A percentile compares a stretch with the other conserved stretches of the same genome.
These are phyloP conservation scores for Teratosphaeria pseudoeucalypti DNA, from an alignment of 2,329 filamentous ascomycete genomes.

Conservation along the genomic window DNA sequence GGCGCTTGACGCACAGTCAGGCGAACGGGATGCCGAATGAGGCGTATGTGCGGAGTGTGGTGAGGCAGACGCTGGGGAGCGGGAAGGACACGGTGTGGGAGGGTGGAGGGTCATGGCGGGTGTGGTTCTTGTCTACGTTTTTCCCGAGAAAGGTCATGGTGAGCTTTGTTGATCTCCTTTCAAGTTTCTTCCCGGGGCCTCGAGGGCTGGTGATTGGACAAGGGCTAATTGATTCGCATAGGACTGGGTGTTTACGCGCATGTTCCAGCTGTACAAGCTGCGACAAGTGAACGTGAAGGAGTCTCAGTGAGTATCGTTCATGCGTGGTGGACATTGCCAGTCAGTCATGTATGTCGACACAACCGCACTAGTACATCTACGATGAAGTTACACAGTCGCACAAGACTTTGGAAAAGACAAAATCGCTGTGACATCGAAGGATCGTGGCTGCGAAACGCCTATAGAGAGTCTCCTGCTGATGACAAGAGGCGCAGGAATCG, in stretches of 20 bases:
- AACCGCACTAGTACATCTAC: no score
- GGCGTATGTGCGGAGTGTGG: slow-evolving; percentile 46
- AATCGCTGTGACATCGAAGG: no score
- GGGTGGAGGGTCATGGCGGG: slow-evolving; percentile 39
- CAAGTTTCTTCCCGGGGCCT: no score
- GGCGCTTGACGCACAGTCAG: slow-evolving; percentile 45
- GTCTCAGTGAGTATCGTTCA: slow-evolving; percentile 18
- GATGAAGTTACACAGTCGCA: no score
- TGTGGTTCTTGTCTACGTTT: slow-evolving; percentile 40
- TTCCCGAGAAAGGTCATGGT: slow-evolving; percentile 34
- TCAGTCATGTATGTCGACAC: no score
- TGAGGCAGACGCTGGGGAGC: slow-evolving; percentile 37
- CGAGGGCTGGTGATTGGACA: slow-evolving; percentile 5
- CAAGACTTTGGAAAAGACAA: no score
- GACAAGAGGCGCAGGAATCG: no score
- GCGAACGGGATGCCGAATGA: slow-evolving; percentile 42
- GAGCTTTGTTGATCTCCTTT: neutral
- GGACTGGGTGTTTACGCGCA: slow-evolving; percentile 38
- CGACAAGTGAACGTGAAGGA: slow-evolving; percentile 19
- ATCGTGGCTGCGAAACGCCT: no score
- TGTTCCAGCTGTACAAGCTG: slow-evolving; percentile 43
- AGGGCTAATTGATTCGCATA: slow-evolving; percentile 20
- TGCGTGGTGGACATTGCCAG: neutral
- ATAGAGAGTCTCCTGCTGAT: no score
- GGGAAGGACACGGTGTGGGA: slow-evolving; percentile 40